These are phyloP conservation scores for Vitis amurensis DNA, from an alignment of 164 flowering plant genomes.

Conservation along the genomic window DNA sequence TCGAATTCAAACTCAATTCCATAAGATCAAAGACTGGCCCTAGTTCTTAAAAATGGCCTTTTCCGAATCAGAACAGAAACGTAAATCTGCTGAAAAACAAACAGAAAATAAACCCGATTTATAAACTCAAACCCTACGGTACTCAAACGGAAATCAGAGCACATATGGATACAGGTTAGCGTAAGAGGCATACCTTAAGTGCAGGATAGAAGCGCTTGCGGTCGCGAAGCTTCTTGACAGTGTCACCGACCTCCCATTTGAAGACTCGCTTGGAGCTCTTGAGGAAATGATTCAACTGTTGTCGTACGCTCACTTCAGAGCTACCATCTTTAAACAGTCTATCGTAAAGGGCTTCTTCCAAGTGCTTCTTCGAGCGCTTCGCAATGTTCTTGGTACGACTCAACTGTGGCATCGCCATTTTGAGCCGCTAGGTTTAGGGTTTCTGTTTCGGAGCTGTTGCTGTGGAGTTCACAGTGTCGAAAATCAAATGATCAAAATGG, in stretches of 20 bases:
- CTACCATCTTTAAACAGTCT: conserved; percentile 71
- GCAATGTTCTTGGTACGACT: conserved; percentile 45
- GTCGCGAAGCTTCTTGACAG: conserved; percentile 69
- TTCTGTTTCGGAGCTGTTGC: neutral
- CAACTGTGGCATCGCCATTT: conserved; percentile 42
- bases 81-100: too few relatives aligned
- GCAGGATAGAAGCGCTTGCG: conserved; percentile 64
- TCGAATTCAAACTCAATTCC: too few relatives aligned
- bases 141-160: too few relatives aligned
- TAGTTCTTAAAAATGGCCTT: too few relatives aligned
- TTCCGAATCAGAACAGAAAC: too few relatives aligned
- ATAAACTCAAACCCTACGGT: too few relatives aligned
- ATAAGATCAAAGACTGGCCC: too few relatives aligned
- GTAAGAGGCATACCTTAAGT: conserved; percentile 49
- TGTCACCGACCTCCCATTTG: conserved; percentile 85
- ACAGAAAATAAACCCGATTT: too few relatives aligned
- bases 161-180: too few relatives aligned
- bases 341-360: conserved; percentile 63
- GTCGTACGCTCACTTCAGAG: conserved; percentile 54
- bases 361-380: conserved; percentile 60
- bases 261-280: conserved; percentile 55
- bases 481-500: too few relatives aligned
- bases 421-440: conserved; percentile 11
- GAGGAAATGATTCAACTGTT: conserved; percentile 60
- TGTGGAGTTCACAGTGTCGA: neutral